Percentiles rank a stretch among this genome's conserved stretches.
phyloP scores from a whole-genome alignment of 768 basidiomycete species.

The Boletellus emodensis region DNA sequence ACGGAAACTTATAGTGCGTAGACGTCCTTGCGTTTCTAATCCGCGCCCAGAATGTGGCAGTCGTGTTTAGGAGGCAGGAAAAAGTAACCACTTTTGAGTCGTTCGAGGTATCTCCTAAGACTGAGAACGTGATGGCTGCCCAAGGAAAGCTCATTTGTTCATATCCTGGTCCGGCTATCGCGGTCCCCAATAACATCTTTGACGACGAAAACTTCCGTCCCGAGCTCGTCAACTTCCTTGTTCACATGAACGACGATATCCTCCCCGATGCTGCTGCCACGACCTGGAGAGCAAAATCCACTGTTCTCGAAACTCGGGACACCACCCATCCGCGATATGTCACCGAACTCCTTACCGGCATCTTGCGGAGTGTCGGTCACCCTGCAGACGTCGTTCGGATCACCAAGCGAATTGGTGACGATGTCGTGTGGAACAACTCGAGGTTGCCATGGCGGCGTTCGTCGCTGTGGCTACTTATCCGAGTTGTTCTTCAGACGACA shows the following conservation, averaged over 20 bases:
- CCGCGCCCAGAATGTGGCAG: slow-evolving; percentile 45
- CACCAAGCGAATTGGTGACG: slow-evolving; percentile 44
- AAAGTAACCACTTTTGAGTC: slow-evolving; percentile 36
- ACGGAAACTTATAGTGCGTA: slow-evolving; percentile 10
- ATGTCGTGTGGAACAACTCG: slow-evolving; percentile 41
- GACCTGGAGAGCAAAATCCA: slow-evolving; percentile 34
- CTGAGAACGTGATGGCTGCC: slow-evolving; percentile 33
- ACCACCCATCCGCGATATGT: slow-evolving; percentile 43
- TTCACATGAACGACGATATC: slow-evolving; percentile 26
- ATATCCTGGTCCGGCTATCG: slow-evolving; percentile 45
- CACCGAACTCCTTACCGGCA: slow-evolving; percentile 41
- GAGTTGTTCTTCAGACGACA: slow-evolving; percentile 42
- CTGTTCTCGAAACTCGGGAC: slow-evolving; percentile 36
- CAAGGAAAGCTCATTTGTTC: slow-evolving; percentile 43
- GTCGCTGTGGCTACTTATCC: slow-evolving; percentile 46
- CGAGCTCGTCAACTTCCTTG: slow-evolving; percentile 38
- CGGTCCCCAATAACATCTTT: slow-evolving; percentile 29
- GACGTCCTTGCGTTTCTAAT: slow-evolving; percentile 38
- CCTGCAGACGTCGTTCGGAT: slow-evolving; percentile 31
- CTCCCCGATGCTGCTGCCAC: slow-evolving; percentile 32
- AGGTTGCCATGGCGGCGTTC: slow-evolving; percentile 47
- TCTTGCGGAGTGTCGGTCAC: slow-evolving; percentile 36
- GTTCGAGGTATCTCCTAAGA: slow-evolving; percentile 42
- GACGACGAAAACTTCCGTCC: slow-evolving; percentile 27
- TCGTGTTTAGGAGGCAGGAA: slow-evolving; percentile 35